Base-by-base conservation (phyloP, 83 land plant species). In the Picea mariana region DNA sequence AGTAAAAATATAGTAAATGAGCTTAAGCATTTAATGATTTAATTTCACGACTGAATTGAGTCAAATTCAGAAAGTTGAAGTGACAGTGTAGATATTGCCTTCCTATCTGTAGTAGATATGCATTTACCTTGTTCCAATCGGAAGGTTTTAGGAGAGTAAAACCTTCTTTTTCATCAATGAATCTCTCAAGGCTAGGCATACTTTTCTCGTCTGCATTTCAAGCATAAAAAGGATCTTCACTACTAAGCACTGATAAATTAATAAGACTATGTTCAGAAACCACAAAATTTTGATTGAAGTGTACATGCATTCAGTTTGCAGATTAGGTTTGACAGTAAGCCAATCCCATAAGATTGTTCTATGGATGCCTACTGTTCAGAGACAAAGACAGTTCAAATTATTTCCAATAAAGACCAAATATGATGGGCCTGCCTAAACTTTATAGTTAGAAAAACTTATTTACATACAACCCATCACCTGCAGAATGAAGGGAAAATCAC, bases 121-220 rank as follows among this genome's bases (percentile, higher is more conserved):
- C 34, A 9, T 40, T 75, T 20, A 93, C 99, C 98, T 95, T 93
- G 59, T 77, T 83, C 93, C 93, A 97, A 34, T 88, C 83, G 61
- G 90, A 82, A 9, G 99, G 99, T 23, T 71, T 84, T 75, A 95
- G 87, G 55, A 97, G 85, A 76, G 94, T 85, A 88, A 97, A 97
- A 27, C 99, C 99, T 80, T 93, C 91, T 23, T 55, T 77, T 40
- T 86, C 71, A 87, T 97, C 98, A 31, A 82, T 85, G 81, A 89
- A 97, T 40, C 84, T 76, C 81, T 90, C 91, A 76, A 97, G 85
- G n/a, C 18, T 34, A 15, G 55, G 38, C 68, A 26, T 80, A 27
- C 15, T 55, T 52, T 44, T 62, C 24, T 60, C 78, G 34, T 80
- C 84, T 82, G 84, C 84, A 78, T 34, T 55, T 60, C 67, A 47